Evolutionary conservation across 805 yeast genomes (phyloP).

Genomic region (Wickerhamia fluorescens): DNA sequence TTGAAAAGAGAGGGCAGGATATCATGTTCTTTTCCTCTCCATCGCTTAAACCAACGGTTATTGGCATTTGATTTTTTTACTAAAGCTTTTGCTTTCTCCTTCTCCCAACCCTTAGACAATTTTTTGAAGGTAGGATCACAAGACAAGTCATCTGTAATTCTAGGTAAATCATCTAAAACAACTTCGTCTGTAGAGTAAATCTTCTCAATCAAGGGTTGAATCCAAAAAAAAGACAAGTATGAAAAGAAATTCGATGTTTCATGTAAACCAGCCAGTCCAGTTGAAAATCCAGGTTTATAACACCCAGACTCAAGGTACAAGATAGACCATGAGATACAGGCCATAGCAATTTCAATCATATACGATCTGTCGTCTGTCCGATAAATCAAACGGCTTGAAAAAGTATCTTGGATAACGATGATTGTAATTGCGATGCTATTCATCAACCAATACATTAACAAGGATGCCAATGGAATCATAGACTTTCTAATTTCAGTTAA

Average conservation of each 20-base stretch:
- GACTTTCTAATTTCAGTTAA: conserved; percentile 16
- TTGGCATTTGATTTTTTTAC: background rate
- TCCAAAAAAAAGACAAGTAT: conserved; percentile 19
- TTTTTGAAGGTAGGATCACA: conserved; percentile 11
- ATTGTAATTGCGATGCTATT: conserved; percentile 6
- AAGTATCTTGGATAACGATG: conserved; percentile 13
- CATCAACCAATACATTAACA: conserved; percentile 17
- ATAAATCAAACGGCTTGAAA: conserved; percentile 13
- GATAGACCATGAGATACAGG: conserved; percentile 7
- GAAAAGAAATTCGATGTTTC: conserved; percentile 14
- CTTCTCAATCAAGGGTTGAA: conserved; percentile 18
- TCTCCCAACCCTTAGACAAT: conserved; percentile 19
- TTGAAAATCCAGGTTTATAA: conserved; percentile 16
- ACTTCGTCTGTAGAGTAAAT: conserved; percentile 18
- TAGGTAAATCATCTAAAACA: conserved; percentile 12
- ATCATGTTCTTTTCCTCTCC: conserved; percentile 5
- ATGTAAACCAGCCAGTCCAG: conserved; percentile 13
- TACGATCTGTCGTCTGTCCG: conserved; percentile 1
- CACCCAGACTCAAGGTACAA: conserved; percentile 12
- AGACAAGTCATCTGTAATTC: conserved; percentile 3
- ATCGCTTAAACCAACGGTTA: conserved; percentile 1
- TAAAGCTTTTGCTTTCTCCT: conserved; percentile 5
- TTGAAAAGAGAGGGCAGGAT: conserved; percentile 15
- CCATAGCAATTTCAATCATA: conserved; percentile 7
- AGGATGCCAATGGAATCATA: conserved; percentile 14